These are phyloP conservation scores for Blastobotrys ciferrii DNA, from an alignment of 1,139 yeast genomes.

Conservation along the genomic window DNA sequence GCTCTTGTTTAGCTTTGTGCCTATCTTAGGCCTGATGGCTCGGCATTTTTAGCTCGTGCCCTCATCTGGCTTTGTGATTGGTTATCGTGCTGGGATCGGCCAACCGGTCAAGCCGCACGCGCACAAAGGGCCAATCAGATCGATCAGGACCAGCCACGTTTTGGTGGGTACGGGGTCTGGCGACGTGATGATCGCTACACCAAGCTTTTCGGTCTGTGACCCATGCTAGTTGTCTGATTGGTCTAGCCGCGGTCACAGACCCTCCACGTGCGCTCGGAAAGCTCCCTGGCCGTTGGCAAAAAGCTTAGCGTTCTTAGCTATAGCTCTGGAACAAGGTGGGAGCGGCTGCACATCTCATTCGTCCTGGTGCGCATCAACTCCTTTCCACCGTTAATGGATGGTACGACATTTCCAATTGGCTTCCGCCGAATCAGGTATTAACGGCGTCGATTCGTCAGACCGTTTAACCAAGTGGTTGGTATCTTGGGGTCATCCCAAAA, in stretches of 20 bases:
- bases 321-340: no score
- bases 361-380: no score
- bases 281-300: neutral
- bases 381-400: no score
- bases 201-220: slow-evolving; percentile 6
- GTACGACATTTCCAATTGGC: no score
- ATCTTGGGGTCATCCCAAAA: no score
- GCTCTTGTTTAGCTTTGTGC: neutral
- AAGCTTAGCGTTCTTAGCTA: slow-evolving; percentile 5
- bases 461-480: no score
- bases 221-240: neutral
- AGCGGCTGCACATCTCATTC: no score
- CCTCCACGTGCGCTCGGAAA: neutral
- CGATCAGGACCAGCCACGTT: slow-evolving; percentile 3
- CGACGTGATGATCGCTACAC: neutral
- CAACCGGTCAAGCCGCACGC: slow-evolving; percentile 3
- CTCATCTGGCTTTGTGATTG: neutral
- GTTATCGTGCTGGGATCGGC: neutral
- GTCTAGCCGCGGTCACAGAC: slow-evolving; percentile 7
- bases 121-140: slow-evolving; percentile 9
- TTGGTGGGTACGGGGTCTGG: neutral
- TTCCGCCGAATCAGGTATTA: no score
- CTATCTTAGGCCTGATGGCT: no score
- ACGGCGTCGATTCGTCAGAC: no score
- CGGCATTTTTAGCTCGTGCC: slow-evolving; percentile 1